Evolutionary conservation across 2,329 filamentous ascomycete genomes (phyloP), one percentile per base, ranked within the genome.

Genomic region (Hypoxylon sp.): DNA sequence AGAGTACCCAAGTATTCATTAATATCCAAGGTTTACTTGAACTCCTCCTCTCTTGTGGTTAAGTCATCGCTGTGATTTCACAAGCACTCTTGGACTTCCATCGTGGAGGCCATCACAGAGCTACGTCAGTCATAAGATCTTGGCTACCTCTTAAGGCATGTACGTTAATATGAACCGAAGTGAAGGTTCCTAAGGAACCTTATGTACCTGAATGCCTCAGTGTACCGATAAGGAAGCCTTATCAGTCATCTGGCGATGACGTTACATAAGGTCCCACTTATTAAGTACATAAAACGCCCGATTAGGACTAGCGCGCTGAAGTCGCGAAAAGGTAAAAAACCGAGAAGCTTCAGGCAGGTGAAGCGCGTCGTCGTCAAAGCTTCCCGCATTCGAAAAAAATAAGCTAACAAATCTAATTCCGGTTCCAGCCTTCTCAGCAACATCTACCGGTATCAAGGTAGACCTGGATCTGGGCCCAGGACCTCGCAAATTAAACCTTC

Each of bases 361-460:
- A 66, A 61, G 63, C 62, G 68, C 70, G 64, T 64, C 12, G 62
- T 66, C 57, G 69, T 72, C 71, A 55, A 73, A 71, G 70, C 71
- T 73, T n/a, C 48, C 66, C 51, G 45, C 41, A 59, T 63, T 53
- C 30, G 46, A 58, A 62, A 74, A 74, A 73, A 73, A 63, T 57
- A 63, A 67, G 48, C 32, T 60, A 55, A 48, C 16, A 23, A 23
- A 55, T 6, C 7, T 34, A 45, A 29, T 43, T 58, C 34, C 30
- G 72, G 66, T 73, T 71, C 72, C 73, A 74, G 71, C 73, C 72
- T 69, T 68, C 62, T 52, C 56, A 61, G 21, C 57, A 56, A 52
- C 51, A 63, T 4, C 55, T 51, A 56, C 27, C 37, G 16, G 5
- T 39, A 41, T 41, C 37, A 21, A 34, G 23, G 21, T 25, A 41